These are phyloP conservation scores for Aspergillus sclerotioniger DNA, from an alignment of 495 filamentous ascomycete genomes.

Conservation along the genomic window DNA sequence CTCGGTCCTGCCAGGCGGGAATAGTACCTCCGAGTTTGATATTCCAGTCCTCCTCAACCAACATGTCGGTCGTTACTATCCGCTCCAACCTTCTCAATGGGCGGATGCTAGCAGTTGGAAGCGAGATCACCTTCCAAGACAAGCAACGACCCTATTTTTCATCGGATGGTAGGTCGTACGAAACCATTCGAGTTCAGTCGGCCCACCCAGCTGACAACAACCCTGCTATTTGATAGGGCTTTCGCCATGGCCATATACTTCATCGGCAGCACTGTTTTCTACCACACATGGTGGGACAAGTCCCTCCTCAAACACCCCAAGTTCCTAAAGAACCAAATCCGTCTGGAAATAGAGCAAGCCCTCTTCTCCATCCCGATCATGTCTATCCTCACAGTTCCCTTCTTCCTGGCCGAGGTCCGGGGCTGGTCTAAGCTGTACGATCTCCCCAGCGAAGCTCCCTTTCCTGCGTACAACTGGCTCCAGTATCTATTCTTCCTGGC, in stretches of 20 bases:
- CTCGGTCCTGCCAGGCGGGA: constrained; percentile 47
- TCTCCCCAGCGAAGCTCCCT: constrained; percentile 62
- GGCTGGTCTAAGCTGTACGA: constrained; percentile 88
- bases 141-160: constrained; percentile 63
- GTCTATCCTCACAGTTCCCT: constrained; percentile 71
- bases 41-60: constrained; percentile 9
- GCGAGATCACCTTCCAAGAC: constrained; percentile 69
- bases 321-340: constrained; percentile 86
- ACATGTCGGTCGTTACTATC: constrained; percentile 35
- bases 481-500: constrained; percentile 88
- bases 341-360: constrained; percentile 76
- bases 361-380: constrained; percentile 70
- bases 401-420: constrained; percentile 77
- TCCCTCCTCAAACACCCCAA: constrained; percentile 79
- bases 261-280: constrained; percentile 70
- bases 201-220: background rate
- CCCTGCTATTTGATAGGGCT: constrained; percentile 9
- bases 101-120: constrained; percentile 70
- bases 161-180: constrained; percentile 66
- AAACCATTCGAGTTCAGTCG: background rate
- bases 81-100: constrained; percentile 60
- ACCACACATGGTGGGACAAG: constrained; percentile 88
- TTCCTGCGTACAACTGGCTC: constrained; percentile 66
- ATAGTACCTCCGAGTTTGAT: background rate
- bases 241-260: constrained; percentile 75